A percentile compares a stretch with the other conserved stretches of the same genome.
These are phyloP conservation scores for Metschnikowia dekortorum DNA, from an alignment of 805 yeast species.

Conservation along the genomic window DNA sequence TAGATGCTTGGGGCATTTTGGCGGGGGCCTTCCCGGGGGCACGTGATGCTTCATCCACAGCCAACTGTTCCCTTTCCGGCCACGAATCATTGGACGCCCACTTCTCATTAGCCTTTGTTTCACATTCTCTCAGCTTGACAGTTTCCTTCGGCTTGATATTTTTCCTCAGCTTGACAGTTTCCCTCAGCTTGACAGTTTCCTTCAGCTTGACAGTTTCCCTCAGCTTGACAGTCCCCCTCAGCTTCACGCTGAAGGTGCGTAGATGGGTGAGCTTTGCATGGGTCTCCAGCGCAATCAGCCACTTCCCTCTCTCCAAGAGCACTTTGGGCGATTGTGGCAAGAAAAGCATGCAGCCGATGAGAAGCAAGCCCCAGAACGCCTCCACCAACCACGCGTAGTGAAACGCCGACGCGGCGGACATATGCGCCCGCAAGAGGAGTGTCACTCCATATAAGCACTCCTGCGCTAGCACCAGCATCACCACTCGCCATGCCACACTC, in stretches of 20 bases:
- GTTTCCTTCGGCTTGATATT: neutral
- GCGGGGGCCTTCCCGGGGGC: too few species aligned
- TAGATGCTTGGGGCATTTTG: too few species aligned
- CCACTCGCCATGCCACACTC: slow-evolving; percentile 7
- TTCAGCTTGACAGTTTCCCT: neutral
- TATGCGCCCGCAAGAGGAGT: neutral
- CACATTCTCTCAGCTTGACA: neutral
- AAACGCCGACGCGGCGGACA: slow-evolving; percentile 5
- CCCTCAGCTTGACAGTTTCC: neutral
- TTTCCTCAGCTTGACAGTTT: neutral
- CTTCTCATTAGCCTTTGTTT: too few species aligned
- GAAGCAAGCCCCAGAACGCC: slow-evolving; percentile 6
- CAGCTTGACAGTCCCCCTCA: neutral
- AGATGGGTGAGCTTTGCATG: slow-evolving; percentile 4
- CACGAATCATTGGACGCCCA: too few species aligned
- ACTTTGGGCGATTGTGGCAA: slow-evolving; percentile 14
- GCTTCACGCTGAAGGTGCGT: neutral
- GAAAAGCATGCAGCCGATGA: slow-evolving; percentile 5
- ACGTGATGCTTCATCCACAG: too few species aligned
- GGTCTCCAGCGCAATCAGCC: slow-evolving; percentile 7
- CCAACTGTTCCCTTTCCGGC: too few species aligned
- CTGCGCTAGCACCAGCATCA: slow-evolving; percentile 6
- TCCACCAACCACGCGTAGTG: slow-evolving; percentile 12
- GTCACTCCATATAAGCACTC: slow-evolving; percentile 5
- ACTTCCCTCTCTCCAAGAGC: slow-evolving; percentile 9